Base-by-base conservation (phyloP, 345 rosid species). In the Pistacia atlantica region DNA sequence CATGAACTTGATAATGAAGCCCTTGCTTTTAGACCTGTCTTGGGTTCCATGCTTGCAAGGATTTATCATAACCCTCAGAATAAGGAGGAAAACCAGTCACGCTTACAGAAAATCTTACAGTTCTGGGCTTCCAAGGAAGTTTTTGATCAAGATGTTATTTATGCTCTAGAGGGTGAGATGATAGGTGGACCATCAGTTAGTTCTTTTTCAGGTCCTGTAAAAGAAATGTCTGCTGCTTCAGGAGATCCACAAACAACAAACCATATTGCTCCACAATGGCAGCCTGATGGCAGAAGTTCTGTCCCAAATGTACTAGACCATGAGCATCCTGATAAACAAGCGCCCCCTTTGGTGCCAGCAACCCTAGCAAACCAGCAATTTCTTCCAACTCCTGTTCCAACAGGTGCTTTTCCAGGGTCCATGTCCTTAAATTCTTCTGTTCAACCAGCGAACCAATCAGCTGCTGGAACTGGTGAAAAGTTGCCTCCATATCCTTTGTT, bases 71-170 rank as follows among this genome's bases (percentile, higher is more conserved):
- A 84, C 77, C 92, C 95, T 77, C 94, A 87, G 71, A 92, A 90
- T 84, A 90, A 89, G 83, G 97, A 92, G 70, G 98, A 90, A 79
- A 96, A 93, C 73, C 97, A 88, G 82, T 87, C 91, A 22, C 91
- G 95, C 28, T 86, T 97, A 70, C 97, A 92, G 87, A 97, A 92
- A 82, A 94, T 97, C 77, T 80, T 97, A 73, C 97, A 89, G 80
- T 97, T 94, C 77, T 97, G 99, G 99, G 97, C 89, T 72, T 88
- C 97, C 35, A 94, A 97, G 83, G 97, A 91, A 86, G 98, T 97
- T 78, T 97, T 87, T 82, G 92, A 94, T 83, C 90, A 90, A 83
- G 99, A 94, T 78, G 85, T 91, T 48, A 88, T 94, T 74, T 86
- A 87, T 87, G 83, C 82, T 60, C 81, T 97, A 52, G 98, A 97